Conservation (phyloP, 139 green algal genomes). For the Volvox africanus region DNA sequence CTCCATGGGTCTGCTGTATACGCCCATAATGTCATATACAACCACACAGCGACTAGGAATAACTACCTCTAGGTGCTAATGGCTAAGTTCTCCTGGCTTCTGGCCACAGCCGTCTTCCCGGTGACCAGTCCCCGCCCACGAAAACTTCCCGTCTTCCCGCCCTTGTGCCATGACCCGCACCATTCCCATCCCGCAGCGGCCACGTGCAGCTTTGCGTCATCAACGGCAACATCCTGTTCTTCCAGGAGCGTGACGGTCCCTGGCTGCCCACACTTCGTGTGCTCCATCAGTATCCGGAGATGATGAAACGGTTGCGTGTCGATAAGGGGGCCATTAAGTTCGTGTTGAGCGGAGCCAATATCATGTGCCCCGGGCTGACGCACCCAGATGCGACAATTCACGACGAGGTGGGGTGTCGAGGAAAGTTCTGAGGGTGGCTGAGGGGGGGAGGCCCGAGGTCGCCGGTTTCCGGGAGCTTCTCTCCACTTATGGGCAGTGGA, state of each 20-base stretch:
- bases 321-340: conserved; percentile 99
- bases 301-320: conserved; percentile 89
- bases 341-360: conserved; percentile 97
- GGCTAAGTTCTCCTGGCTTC: too few relatives aligned
- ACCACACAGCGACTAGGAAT: too few relatives aligned
- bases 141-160: not conserved
- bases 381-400: conserved; percentile 94
- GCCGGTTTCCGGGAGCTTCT: too few relatives aligned
- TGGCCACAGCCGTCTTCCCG: too few relatives aligned
- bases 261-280: conserved; percentile 96
- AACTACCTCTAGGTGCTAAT: too few relatives aligned
- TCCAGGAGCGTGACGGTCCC: conserved; percentile 89
- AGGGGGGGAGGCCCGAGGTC: too few relatives aligned
- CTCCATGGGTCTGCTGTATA: too few relatives aligned
- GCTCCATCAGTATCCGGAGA: conserved; percentile 82
- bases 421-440: too few relatives aligned
- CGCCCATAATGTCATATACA: too few relatives aligned
- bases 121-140: too few relatives aligned
- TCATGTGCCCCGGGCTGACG: conserved; percentile 99
- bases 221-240: conserved; percentile 91
- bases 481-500: not conserved
- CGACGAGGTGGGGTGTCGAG: conserved; percentile 76
- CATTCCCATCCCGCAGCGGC: conserved; percentile 64
- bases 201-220: conserved; percentile 91
- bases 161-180: not conserved